Percentiles rank a stretch among this genome's conserved stretches.
Evolutionary conservation across 2,329 filamentous ascomycete species (phyloP).

Genomic region (Teratosphaeria zuluensis): DNA sequence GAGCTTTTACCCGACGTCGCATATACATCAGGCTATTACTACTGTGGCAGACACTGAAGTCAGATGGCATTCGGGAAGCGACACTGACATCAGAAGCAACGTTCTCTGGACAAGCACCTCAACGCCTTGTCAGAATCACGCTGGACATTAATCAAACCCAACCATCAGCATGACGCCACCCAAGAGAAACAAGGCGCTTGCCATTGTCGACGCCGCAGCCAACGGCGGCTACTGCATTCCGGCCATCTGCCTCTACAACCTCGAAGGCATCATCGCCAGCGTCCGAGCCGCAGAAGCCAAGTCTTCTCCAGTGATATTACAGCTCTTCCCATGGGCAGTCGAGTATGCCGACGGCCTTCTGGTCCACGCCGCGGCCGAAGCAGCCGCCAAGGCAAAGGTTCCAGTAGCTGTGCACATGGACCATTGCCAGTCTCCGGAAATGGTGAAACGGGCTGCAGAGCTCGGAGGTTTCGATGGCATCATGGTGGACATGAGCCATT

Average conservation of each 20-base stretch:
- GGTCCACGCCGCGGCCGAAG: slow-evolving; percentile 37
- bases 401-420: slow-evolving; percentile 39
- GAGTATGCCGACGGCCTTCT: slow-evolving; percentile 48
- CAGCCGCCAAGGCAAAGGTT: slow-evolving; percentile 31
- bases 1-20: background rate
- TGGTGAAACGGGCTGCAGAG: slow-evolving; percentile 26
- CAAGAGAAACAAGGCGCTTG: slow-evolving; percentile 14
- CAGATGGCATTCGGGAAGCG: background rate
- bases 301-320: slow-evolving; percentile 57
- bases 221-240: slow-evolving; percentile 21
- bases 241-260: slow-evolving; percentile 15
- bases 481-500: slow-evolving; percentile 69
- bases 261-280: slow-evolving; percentile 49
- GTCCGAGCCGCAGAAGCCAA: slow-evolving; percentile 60
- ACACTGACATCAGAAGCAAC: background rate
- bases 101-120: background rate
- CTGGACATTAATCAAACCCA: background rate
- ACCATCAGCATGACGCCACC: background rate
- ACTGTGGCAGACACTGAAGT: background rate
- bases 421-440: slow-evolving; percentile 35
- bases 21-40: background rate
- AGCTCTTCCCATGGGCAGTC: slow-evolving; percentile 66
- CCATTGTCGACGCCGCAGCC: slow-evolving; percentile 21
- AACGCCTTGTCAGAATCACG: background rate
- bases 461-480: slow-evolving; percentile 52